A percentile compares a stretch with the other conserved stretches of the same genome.
Conservation (phyloP, 78 protist genomes). For the Cyanophora paradoxa region DNA sequence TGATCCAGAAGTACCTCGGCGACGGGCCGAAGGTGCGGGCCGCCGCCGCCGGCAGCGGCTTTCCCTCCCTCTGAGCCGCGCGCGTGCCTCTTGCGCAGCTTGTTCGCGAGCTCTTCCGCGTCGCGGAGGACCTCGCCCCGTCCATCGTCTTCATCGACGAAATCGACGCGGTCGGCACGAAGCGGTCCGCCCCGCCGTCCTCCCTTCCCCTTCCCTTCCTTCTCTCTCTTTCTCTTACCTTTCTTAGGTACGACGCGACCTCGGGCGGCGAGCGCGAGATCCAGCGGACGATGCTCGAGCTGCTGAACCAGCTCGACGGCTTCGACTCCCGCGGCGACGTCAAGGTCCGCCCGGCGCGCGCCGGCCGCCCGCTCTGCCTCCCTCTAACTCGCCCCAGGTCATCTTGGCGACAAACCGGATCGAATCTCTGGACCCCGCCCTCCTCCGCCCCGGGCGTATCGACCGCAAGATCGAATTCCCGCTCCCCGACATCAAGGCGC, state of each 20-base stretch:
- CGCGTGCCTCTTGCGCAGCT: no score
- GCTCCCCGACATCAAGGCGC: slow-evolving; percentile 88
- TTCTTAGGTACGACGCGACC: slow-evolving; percentile 74
- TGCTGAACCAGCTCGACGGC: slow-evolving; percentile 99
- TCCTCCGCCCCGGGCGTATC: slow-evolving; percentile 99
- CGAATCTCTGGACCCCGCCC: slow-evolving; percentile 96
- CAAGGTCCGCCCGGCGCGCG: slow-evolving; percentile 69
- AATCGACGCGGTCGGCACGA: slow-evolving; percentile 99
- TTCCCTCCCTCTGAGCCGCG: no score
- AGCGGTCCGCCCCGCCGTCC: slow-evolving; percentile 37
- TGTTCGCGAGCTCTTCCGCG: slow-evolving; percentile 96
- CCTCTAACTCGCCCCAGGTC: slow-evolving; percentile 22
- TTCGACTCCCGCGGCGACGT: slow-evolving; percentile 97
- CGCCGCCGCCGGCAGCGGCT: no score
- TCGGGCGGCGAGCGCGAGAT: slow-evolving; percentile 98
- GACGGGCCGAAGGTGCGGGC: slow-evolving; percentile 99
- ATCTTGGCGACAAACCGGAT: slow-evolving; percentile 98
- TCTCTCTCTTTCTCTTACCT: not conserved
- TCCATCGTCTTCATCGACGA: slow-evolving; percentile 99
- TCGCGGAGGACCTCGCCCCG: slow-evolving; percentile 86
- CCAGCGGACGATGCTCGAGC: slow-evolving; percentile 99
- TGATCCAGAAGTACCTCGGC: slow-evolving; percentile 98
- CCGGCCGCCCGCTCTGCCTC: no score
- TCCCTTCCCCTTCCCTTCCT: not conserved
- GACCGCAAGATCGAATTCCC: slow-evolving; percentile 99